These are phyloP conservation scores for Auxenochlorella protothecoides DNA, from an alignment of 139 green algal genomes.

Conservation along the genomic window DNA sequence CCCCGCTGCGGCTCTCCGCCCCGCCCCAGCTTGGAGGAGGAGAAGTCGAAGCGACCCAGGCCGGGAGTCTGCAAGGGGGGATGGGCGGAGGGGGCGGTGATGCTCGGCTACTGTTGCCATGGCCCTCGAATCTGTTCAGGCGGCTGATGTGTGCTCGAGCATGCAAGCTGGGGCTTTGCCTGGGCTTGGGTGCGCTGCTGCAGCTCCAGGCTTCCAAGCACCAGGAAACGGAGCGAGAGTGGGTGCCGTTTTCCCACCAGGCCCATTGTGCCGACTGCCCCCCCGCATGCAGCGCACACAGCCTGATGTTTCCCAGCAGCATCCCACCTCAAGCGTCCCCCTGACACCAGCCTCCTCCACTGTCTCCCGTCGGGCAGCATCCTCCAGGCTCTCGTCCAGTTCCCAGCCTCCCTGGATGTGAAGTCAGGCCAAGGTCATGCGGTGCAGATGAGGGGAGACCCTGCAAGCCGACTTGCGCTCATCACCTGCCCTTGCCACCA, in stretches of 20 bases:
- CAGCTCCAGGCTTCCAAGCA: too few species aligned
- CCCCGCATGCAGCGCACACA: background rate
- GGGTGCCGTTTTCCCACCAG: too few species aligned
- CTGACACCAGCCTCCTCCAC: slow-evolving; percentile 86
- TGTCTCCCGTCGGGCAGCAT: slow-evolving; percentile 72
- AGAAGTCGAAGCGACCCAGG: background rate
- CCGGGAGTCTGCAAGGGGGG: background rate
- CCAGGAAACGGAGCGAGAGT: too few species aligned
- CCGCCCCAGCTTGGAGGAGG: background rate
- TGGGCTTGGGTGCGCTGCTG: too few species aligned
- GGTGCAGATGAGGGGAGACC: background rate
- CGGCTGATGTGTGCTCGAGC: too few species aligned
- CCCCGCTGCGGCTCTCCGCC: too few species aligned
- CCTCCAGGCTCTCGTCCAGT: slow-evolving; percentile 73
- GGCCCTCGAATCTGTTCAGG: too few species aligned
- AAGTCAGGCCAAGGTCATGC: too few species aligned
- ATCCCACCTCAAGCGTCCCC: slow-evolving; percentile 58
- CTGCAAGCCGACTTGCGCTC: background rate
- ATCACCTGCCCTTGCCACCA: background rate
- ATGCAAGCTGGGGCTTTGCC: too few species aligned
- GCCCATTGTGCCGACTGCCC: too few species aligned
- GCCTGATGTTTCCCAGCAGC: background rate
- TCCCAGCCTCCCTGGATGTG: slow-evolving; percentile 79
- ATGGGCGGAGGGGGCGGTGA: too few species aligned
- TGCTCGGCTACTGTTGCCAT: too few species aligned